Base-by-base conservation (phyloP, 169 alveolate genomes). In the Plasmodium vivax region DNA sequence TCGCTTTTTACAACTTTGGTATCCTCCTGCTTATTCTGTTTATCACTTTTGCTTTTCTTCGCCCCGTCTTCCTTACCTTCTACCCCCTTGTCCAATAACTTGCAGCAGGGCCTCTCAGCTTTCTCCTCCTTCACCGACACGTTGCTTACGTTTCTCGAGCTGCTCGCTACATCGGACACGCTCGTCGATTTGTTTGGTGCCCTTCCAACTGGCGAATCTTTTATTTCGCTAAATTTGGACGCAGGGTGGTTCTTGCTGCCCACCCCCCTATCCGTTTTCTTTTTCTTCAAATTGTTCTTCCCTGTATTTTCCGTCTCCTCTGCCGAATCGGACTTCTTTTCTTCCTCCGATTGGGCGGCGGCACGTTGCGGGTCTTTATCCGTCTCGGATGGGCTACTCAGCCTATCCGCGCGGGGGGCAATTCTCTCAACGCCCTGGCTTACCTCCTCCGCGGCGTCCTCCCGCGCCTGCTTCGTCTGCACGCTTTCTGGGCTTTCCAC, bases 211-310 rank as follows among this genome's bases (percentile, higher is more conserved):
- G 14, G 32, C 34, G 58, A 16, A 43, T 83, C 92, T 38, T 83
- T 62, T n/a, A 68, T 83, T 83, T 83, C 92, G 30, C 68, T 83
- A 43, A 30, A 43, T 58, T 83, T 83, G 2, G 80, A 34, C 45
- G 71, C 36, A 23, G 2, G 38, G 32, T 8, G 38, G 3, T 75
- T 75, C 27, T 75, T 75, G 32, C 36, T 38, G 9, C 36, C 58
- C 0, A 68, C 7, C 51, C 30, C 27, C 68, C 30, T 23, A 8
- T 45, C 38, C 16, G n/a, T 51, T 54, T 82, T 82, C 88, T n/a
- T 58, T 27, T 83, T 83, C 73, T 23, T 62, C 51, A 83, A n/a
- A 58, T 58, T 83, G 30, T 62, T 58, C 74, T 68, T 83, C 62
- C 47, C 3, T 34, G 2, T 62, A 58, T 5, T 68, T 62, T 83